phyloP scores from a whole-genome alignment of 495 filamentous ascomycete species.

The Penicillium herquei region DNA sequence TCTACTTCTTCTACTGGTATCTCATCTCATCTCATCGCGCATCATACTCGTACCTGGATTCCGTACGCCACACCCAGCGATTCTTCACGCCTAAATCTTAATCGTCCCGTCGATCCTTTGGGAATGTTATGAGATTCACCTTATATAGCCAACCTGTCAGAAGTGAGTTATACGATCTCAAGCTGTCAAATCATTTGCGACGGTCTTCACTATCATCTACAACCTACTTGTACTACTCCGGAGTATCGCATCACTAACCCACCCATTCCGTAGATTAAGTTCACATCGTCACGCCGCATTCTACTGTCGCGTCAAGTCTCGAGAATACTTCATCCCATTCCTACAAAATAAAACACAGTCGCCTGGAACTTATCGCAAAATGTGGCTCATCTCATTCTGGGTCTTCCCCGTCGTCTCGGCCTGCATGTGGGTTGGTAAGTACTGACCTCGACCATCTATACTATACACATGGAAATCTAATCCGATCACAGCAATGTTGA shows the following conservation, averaged over 20 bases:
- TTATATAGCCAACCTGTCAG: background rate
- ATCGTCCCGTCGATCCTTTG: conserved; percentile 6
- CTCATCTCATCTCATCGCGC: background rate
- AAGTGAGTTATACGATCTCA: too few relatives aligned
- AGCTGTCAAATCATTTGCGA: too few relatives aligned
- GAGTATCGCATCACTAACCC: background rate
- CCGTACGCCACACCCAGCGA: conserved; percentile 16
- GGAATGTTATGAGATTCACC: conserved; percentile 6
- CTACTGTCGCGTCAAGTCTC: conserved; percentile 2
- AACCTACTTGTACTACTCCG: too few relatives aligned
- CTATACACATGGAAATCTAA: conserved; percentile 7
- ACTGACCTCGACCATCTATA: conserved; percentile 8
- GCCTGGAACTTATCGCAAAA: conserved; percentile 16
- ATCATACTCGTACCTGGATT: conserved; percentile 4
- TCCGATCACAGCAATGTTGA: conserved; percentile 54
- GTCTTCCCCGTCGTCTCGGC: conserved; percentile 78
- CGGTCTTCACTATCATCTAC: too few relatives aligned
- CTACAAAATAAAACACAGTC: background rate
- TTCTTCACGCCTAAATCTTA: conserved; percentile 11
- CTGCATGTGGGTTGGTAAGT: conserved; percentile 72
- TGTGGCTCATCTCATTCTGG: conserved; percentile 63
- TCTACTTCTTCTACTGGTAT: background rate
- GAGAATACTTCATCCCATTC: background rate
- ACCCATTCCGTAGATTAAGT: background rate
- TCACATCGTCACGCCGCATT: conserved; percentile 3